A percentile compares a stretch with the other conserved stretches of the same genome.
Conservation (phyloP, 1,139 yeast genomes). For the Zygosaccharomyces pseudobailii region DNA sequence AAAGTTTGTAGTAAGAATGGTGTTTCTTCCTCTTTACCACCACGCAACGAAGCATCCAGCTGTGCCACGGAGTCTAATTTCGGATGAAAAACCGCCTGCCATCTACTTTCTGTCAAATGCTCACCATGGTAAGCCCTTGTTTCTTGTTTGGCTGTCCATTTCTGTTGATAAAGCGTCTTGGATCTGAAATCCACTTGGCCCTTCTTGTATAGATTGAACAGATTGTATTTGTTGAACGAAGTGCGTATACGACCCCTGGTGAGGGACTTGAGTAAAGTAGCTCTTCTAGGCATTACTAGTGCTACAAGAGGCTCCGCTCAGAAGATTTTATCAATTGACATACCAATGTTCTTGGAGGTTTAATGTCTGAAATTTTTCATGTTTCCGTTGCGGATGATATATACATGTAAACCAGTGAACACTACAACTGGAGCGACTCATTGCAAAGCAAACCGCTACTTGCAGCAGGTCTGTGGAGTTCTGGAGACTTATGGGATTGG, state of each 20-base stretch:
- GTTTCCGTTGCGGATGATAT: conserved; percentile 2
- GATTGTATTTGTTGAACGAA: conserved; percentile 86
- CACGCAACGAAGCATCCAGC: conserved; percentile 68
- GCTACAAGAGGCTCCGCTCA: not conserved
- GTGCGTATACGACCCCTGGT: conserved; percentile 77
- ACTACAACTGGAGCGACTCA: not conserved
- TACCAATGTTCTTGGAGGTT: not conserved
- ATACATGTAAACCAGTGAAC: not conserved
- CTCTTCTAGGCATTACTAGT: conserved; percentile 55
- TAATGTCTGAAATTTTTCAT: conserved; percentile 2
- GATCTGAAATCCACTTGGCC: conserved; percentile 48
- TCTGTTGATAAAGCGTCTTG: conserved; percentile 76
- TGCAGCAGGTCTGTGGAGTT: not conserved
- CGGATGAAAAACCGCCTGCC: conserved; percentile 68
- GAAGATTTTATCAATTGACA: too few relatives aligned
- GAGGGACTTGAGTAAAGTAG: conserved; percentile 53
- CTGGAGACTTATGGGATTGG: conserved; percentile 26
- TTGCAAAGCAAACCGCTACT: not conserved
- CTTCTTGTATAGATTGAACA: conserved; percentile 79
- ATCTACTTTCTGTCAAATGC: conserved; percentile 77
- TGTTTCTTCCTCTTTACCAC: conserved; percentile 50
- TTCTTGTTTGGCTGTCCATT: conserved; percentile 87
- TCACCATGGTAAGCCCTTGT: conserved; percentile 97
- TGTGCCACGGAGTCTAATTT: conserved; percentile 81
- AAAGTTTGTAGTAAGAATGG: conserved; percentile 87